Evolutionary conservation across 2,329 filamentous ascomycete species (phyloP).

Genomic region (Capronia coronata): DNA sequence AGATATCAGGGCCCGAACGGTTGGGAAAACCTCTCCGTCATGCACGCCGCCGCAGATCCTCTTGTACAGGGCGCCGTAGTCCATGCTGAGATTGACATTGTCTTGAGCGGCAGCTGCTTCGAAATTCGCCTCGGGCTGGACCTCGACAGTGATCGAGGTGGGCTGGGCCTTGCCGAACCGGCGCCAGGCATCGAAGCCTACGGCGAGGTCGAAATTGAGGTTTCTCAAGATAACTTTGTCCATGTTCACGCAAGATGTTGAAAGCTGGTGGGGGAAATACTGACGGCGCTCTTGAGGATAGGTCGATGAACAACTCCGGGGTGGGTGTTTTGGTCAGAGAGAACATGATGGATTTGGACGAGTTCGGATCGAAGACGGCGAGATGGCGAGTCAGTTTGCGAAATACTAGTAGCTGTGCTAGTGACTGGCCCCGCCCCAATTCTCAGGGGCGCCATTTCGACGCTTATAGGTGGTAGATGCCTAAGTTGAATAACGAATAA

Average conservation of each 20-base stretch:
- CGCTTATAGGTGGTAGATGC: too few species aligned
- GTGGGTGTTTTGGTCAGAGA: background rate
- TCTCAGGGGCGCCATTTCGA: too few species aligned
- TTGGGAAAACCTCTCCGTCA: conserved; percentile 12
- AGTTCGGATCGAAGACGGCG: background rate
- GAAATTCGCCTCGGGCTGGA: conserved; percentile 38
- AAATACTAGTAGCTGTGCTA: too few species aligned
- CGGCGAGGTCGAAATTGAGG: conserved; percentile 40
- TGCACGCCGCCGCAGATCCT: conserved; percentile 31
- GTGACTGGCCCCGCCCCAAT: too few species aligned
- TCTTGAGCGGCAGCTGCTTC: conserved; percentile 40
- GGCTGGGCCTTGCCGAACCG: conserved; percentile 42
- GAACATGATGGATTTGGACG: background rate
- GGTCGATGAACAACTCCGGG: too few species aligned
- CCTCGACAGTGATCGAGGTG: conserved; percentile 38
- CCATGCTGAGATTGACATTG: conserved; percentile 41
- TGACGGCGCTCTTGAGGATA: too few species aligned
- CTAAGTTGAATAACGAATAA: too few species aligned
- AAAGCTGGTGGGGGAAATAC: background rate
- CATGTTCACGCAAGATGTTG: too few species aligned
- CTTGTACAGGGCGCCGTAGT: conserved; percentile 45
- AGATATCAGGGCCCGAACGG: conserved; percentile 20
- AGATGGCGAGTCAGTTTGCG: too few species aligned
- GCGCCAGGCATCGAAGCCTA: conserved; percentile 43
- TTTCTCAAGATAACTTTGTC: conserved; percentile 35